These are phyloP conservation scores for Mycena pura DNA, from an alignment of 768 basidiomycete genomes.

Conservation along the genomic window DNA sequence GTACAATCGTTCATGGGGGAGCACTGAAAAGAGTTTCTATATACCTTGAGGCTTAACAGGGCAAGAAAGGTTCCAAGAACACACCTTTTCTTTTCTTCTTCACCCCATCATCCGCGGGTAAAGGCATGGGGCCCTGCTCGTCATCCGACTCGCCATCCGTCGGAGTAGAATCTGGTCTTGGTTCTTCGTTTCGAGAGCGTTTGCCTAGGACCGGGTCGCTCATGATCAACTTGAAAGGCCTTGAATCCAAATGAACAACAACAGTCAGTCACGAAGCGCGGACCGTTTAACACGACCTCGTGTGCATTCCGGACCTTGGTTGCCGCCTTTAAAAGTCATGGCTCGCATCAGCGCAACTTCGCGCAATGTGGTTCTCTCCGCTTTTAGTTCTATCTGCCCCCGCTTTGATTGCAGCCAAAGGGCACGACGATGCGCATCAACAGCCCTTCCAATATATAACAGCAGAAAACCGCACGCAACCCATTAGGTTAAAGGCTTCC, in stretches of 20 bases:
- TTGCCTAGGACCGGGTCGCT: constrained; percentile 68
- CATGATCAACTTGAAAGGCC: constrained; percentile 36
- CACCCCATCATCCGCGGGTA: constrained; percentile 50
- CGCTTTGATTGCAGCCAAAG: background rate
- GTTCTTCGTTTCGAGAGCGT: constrained; percentile 53
- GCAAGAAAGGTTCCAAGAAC: constrained; percentile 30
- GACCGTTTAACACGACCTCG: no score
- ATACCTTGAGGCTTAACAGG: constrained; percentile 40
- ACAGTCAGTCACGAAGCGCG: background rate
- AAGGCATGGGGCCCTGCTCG: constrained; percentile 89
- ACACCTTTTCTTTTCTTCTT: constrained; percentile 89
- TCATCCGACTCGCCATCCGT: constrained; percentile 67
- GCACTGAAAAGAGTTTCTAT: constrained; percentile 59
- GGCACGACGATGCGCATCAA: background rate
- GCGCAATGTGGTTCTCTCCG: background rate
- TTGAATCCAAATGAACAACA: background rate
- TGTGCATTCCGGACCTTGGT: constrained; percentile 14
- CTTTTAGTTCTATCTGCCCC: background rate
- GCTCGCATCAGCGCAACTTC: background rate
- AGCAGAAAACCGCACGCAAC: constrained; percentile 24
- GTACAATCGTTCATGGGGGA: constrained; percentile 93
- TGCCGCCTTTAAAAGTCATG: constrained; percentile 4
- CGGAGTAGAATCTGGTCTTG: constrained; percentile 34
- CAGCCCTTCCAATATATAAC: constrained; percentile 21
- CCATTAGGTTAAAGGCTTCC: constrained; percentile 20